A percentile compares a stretch with the other conserved stretches of the same genome.
Conservation (phyloP, 148 eudicot genomes). For the Salicornia ramosissima region DNA sequence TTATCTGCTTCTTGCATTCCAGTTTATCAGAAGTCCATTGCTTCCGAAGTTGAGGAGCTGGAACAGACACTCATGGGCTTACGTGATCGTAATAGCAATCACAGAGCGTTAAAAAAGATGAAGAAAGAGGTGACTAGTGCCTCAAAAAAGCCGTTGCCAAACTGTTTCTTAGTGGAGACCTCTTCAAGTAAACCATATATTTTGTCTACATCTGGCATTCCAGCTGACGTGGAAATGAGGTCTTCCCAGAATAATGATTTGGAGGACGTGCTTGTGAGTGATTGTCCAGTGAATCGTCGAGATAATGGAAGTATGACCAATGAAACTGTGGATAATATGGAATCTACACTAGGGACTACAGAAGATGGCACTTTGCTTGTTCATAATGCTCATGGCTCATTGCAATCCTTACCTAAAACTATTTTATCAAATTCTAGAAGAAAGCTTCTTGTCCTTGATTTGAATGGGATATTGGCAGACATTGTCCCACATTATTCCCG, state of each 20-base stretch:
- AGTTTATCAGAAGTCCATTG: neutral
- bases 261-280: constrained; percentile 5
- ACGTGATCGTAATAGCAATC: neutral
- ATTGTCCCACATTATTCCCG: constrained; percentile 31
- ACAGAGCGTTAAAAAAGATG: neutral
- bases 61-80: neutral
- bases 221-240: constrained; percentile 8
- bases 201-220: constrained; percentile 4
- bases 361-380: constrained; percentile 20
- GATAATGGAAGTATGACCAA: constrained; percentile 2
- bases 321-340: constrained; percentile 16
- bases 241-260: constrained; percentile 2
- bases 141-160: constrained; percentile 2
- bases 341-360: constrained; percentile 3
- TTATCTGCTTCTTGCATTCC: constrained; percentile 6
- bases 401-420: constrained; percentile 16
- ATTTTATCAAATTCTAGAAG: constrained; percentile 18
- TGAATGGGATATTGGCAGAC: constrained; percentile 78
- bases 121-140: constrained; percentile 5
- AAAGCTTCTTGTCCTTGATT: constrained; percentile 83
- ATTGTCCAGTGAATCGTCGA: neutral
- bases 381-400: constrained; percentile 10
- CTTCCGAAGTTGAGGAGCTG: neutral
- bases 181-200: constrained; percentile 8
- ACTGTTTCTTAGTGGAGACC: neutral